phyloP scores from a whole-genome alignment of 2,329 filamentous ascomycete species.

The Aureobasidium zeae region DNA sequence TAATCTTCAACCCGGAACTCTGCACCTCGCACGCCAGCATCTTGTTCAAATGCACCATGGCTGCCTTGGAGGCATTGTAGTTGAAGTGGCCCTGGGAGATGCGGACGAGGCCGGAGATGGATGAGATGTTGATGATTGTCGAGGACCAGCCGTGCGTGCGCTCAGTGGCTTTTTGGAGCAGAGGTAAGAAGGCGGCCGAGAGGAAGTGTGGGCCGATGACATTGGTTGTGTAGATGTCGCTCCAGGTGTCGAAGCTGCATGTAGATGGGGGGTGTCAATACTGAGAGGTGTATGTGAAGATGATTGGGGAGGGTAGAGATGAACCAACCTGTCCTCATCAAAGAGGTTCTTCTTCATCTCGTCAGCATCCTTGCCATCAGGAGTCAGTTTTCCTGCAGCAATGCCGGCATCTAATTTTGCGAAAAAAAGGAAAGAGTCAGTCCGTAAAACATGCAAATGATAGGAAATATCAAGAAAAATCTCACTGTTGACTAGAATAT shows the following conservation, averaged over 20 bases:
- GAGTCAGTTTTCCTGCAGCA: conserved; percentile 27
- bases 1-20: conserved; percentile 37
- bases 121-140: conserved; percentile 38
- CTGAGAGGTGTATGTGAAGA: conserved; percentile 49
- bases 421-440: conserved; percentile 11
- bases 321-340: not conserved
- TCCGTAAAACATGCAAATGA: conserved; percentile 37
- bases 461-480: too few species aligned
- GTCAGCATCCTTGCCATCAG: conserved; percentile 31
- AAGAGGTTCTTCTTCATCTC: conserved; percentile 13
- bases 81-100: conserved; percentile 38
- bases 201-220: conserved; percentile 41
- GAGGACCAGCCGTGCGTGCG: conserved; percentile 24
- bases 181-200: conserved; percentile 37
- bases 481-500: conserved; percentile 28
- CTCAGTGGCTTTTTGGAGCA: conserved; percentile 37
- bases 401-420: conserved; percentile 11
- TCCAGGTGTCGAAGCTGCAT: conserved; percentile 35
- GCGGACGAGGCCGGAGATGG: conserved; percentile 37
- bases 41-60: conserved; percentile 46
- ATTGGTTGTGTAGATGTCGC: conserved; percentile 38
- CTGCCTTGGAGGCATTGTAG: conserved; percentile 43
- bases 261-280: conserved; percentile 23
- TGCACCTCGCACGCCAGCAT: conserved; percentile 46
- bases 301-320: conserved; percentile 26